Evolutionary conservation across 208 protist species (phyloP), one percentile per base, ranked within the genome.

Genomic region (Acanthamoeba lenticulata): DNA sequence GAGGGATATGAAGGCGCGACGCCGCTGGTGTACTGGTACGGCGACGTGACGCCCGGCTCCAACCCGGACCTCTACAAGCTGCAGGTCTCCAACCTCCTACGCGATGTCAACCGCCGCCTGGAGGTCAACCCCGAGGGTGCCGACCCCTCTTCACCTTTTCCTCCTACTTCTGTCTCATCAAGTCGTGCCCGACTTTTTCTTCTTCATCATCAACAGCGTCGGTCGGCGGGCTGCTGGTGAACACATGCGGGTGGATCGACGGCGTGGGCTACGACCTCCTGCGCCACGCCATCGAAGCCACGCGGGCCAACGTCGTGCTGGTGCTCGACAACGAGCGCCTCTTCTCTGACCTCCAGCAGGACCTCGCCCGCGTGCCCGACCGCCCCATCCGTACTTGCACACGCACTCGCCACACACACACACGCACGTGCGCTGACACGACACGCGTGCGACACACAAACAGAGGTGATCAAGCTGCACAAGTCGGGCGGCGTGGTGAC

Each of bases 201-300:
- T 81, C 42, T 9, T 1, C 34, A 19, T 24, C 72, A 83, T 36
- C 52, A 42, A 27, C 55, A 81, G 67, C 92, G 15, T 40, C 60
- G 44, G 49, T 79, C 2, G 81, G 94, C 5, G 95, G 95, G 24
- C 42, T 96, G 34, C 79, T 96, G n/a, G 52, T 94, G 32, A 96
- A 96, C 74, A 96, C 95, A 27, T 95, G 94, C 89, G 95, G 95
- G 49, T 96, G 95, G 95, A 91, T 96, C 0, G 95, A 96, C 13
- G 95, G 94, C 29, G 72, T 94, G 13, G 95, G 95, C 11, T 96
- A 96, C 65, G 45, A 96, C 15, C 45, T 96, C 1, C 45, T 96
- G 2, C 40, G 94, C 1, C 32, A 94, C 27, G 47, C 52, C 6
- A 94, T 96, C 24, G 83, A 96, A 1, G 27, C 38, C 29, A 93